Conservation (phyloP, 1,284 basidiomycete genomes). For the Trichosporon sp. region DNA sequence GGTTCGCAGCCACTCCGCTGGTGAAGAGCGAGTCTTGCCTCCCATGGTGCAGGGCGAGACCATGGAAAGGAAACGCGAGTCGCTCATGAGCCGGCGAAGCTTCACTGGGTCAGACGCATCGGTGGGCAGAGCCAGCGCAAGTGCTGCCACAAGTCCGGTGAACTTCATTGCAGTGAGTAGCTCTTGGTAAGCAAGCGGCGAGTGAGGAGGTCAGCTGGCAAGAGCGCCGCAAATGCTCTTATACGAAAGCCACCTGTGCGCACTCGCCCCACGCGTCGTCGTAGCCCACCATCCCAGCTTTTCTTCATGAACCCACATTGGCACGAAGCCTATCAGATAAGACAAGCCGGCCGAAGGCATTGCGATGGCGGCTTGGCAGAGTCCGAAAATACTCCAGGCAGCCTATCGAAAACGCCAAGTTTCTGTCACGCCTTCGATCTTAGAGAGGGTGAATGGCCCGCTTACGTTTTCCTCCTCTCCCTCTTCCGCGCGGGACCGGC, state of each 20-base stretch:
- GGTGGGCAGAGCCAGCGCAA: background rate
- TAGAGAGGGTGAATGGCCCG: background rate
- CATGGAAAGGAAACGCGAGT: slow-evolving; percentile 9
- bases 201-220: too few relatives aligned
- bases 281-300: background rate
- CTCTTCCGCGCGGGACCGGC: too few relatives aligned
- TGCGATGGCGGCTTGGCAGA: background rate
- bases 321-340: background rate
- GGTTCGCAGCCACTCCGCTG: slow-evolving; percentile 21
- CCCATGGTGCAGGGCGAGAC: slow-evolving; percentile 37
- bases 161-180: background rate
- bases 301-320: background rate
- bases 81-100: slow-evolving; percentile 13
- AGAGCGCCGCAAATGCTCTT: too few relatives aligned
- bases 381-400: background rate
- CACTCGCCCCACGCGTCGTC: background rate
- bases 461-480: background rate
- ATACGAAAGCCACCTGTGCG: background rate
- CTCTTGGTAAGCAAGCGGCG: too few relatives aligned
- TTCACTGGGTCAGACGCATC: background rate
- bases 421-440: background rate
- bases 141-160: background rate
- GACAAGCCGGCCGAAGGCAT: background rate
- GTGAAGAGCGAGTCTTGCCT: slow-evolving; percentile 8
- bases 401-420: background rate